Conservation (phyloP, 2,329 filamentous ascomycete genomes). For the Akanthomyces lecanii region DNA sequence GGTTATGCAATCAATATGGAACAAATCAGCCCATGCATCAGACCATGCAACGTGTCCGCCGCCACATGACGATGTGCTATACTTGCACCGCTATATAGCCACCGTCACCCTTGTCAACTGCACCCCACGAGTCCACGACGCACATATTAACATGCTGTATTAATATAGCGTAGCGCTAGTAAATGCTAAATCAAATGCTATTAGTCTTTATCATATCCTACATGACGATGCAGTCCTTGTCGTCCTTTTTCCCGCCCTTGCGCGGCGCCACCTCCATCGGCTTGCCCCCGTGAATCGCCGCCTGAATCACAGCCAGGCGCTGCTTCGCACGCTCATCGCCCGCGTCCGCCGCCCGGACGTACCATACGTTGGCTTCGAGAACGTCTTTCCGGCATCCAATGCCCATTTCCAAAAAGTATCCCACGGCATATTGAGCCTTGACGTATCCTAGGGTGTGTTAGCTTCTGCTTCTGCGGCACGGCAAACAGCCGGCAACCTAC, state of each 20-base stretch:
- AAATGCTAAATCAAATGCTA: slow-evolving; percentile 16
- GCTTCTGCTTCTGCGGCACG: background rate
- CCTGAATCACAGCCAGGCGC: slow-evolving; percentile 78
- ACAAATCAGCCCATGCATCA: slow-evolving; percentile 1
- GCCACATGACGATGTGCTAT: background rate
- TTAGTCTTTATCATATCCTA: slow-evolving; percentile 25
- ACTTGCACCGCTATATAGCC: background rate
- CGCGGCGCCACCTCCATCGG: slow-evolving; percentile 54
- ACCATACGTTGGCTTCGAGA: slow-evolving; percentile 98
- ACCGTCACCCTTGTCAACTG: background rate
- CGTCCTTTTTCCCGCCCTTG: slow-evolving; percentile 43
- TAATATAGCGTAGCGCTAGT: slow-evolving; percentile 16
- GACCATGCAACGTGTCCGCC: background rate
- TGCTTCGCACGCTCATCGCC: slow-evolving; percentile 88
- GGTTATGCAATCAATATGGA: too few species aligned
- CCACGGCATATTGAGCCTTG: slow-evolving; percentile 87
- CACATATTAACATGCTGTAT: background rate
- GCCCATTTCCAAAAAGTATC: slow-evolving; percentile 98
- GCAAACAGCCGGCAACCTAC: slow-evolving; percentile 48
- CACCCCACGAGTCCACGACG: slow-evolving; percentile 1
- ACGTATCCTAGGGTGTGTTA: slow-evolving; percentile 48
- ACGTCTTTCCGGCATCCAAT: slow-evolving; percentile 92
- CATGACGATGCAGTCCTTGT: slow-evolving; percentile 58
- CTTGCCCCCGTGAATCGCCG: slow-evolving; percentile 61
- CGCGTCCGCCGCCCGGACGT: slow-evolving; percentile 88